Evolutionary conservation across 2,329 filamentous ascomycete genomes (phyloP).

Genomic region (Alternaria viburni): DNA sequence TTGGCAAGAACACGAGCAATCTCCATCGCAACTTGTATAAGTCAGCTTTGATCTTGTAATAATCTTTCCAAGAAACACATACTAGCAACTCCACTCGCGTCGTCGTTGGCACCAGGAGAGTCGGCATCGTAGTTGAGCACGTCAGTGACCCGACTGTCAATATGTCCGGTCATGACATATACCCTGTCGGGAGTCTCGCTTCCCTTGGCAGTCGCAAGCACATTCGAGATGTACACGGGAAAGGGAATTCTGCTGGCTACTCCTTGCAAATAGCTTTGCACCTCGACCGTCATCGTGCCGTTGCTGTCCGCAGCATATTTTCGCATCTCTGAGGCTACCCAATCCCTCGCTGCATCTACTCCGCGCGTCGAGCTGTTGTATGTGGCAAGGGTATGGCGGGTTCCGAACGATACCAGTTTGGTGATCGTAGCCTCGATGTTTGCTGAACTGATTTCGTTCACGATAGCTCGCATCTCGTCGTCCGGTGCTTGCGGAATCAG

Average conservation of each 20-base stretch:
- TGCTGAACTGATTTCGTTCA: conserved; percentile 49
- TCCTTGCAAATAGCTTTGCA: conserved; percentile 60
- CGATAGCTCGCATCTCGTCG: conserved; percentile 48
- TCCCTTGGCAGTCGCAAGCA: conserved; percentile 57
- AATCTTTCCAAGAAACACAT: conserved; percentile 1
- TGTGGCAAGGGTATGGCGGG: conserved; percentile 62
- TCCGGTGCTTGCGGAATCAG: conserved; percentile 52
- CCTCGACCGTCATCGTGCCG: conserved; percentile 59
- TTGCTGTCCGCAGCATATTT: conserved; percentile 56
- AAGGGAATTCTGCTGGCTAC: conserved; percentile 57
- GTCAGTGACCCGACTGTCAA: conserved; percentile 61
- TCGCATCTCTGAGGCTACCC: conserved; percentile 60
- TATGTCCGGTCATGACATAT: conserved; percentile 64
- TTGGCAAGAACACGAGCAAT: conserved; percentile 61
- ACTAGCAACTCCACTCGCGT: conserved; percentile 61
- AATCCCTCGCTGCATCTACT: conserved; percentile 64
- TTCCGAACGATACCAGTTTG: conserved; percentile 63
- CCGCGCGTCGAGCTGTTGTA: conserved; percentile 60
- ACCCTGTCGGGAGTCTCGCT: conserved; percentile 55
- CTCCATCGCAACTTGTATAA: conserved; percentile 56
- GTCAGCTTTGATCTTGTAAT: conserved; percentile 5
- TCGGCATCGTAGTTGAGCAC: conserved; percentile 59
- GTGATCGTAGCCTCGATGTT: conserved; percentile 59
- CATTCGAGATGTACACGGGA: conserved; percentile 61
- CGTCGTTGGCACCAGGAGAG: conserved; percentile 64